Conservation (phyloP, 352 stramenopile genomes). For the Albugo candida region DNA sequence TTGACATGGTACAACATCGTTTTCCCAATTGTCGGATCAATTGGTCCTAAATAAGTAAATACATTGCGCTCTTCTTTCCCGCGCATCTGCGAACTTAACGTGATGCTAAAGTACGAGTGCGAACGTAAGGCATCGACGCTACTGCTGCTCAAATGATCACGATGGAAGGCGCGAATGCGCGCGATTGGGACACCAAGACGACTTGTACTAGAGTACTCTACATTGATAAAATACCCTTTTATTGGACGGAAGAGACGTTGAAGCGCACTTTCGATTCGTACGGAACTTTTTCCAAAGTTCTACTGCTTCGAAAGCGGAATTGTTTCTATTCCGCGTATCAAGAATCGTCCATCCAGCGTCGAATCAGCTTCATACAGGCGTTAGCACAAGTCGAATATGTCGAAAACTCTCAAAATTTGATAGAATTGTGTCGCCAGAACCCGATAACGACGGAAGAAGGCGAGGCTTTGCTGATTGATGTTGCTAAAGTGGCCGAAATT, state of each 20-base stretch:
- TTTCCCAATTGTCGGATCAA: conserved; percentile 48
- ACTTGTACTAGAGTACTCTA: conserved; percentile 31
- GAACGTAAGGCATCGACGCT: not conserved
- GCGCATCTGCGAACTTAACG: not conserved
- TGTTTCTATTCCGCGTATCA: conserved; percentile 22
- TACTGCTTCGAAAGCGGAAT: conserved; percentile 32
- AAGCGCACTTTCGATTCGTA: conserved; percentile 12
- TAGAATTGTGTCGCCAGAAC: conserved; percentile 1
- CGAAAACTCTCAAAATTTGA: conserved; percentile 12
- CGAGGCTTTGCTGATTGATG: conserved; percentile 12
- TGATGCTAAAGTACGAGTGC: not conserved
- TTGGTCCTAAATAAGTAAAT: conserved; percentile 23
- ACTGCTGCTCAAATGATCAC: not conserved
- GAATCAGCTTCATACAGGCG: conserved; percentile 20
- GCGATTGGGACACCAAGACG: not conserved
- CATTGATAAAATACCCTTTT: conserved; percentile 22
- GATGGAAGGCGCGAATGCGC: too few relatives aligned
- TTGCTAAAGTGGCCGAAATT: conserved; percentile 17
- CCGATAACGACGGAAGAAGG: conserved; percentile 4
- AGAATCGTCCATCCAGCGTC: conserved; percentile 13
- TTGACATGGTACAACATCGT: conserved; percentile 30
- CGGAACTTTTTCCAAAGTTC: conserved; percentile 16
- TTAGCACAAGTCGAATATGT: conserved; percentile 22
- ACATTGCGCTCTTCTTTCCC: not conserved
- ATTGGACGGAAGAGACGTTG: conserved; percentile 23